These are phyloP conservation scores for Scytalidium lignicola DNA, from an alignment of 2,329 filamentous ascomycete species.

Conservation along the genomic window DNA sequence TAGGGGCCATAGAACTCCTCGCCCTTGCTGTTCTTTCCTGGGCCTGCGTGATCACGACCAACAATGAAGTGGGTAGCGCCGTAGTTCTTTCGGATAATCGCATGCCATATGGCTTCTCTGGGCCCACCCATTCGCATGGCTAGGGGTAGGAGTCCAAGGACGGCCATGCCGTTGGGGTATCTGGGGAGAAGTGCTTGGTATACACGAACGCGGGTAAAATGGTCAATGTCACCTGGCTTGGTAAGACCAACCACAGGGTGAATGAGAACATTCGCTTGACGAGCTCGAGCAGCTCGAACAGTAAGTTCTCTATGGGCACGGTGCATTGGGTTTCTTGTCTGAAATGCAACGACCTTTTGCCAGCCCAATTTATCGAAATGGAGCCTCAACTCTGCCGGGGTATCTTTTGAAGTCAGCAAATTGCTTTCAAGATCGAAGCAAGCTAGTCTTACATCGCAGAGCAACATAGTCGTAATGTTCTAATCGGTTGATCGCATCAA, in stretches of 20 bases:
- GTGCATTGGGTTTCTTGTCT: slow-evolving; percentile 99
- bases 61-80: slow-evolving; percentile 99
- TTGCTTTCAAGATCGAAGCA: neutral
- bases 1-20: slow-evolving; percentile 98
- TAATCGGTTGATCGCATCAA: slow-evolving; percentile 89
- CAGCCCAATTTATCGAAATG: slow-evolving; percentile 99
- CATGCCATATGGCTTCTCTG: slow-evolving; percentile 98
- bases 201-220: slow-evolving; percentile 98
- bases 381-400: slow-evolving; percentile 85
- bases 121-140: slow-evolving; percentile 99
- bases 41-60: slow-evolving; percentile 94
- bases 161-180: slow-evolving; percentile 99
- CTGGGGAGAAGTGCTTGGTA: slow-evolving; percentile 95
- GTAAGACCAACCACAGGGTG: slow-evolving; percentile 97
- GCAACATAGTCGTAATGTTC: slow-evolving; percentile 99
- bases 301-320: slow-evolving; percentile 96
- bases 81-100: slow-evolving; percentile 99
- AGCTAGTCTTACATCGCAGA: slow-evolving; percentile 68
- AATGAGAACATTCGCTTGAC: slow-evolving; percentile 98
- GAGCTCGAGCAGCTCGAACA: slow-evolving; percentile 88
- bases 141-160: slow-evolving; percentile 86
- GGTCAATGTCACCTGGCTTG: slow-evolving; percentile 98
- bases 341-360: slow-evolving; percentile 96
- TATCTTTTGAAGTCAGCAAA: slow-evolving; percentile 49
- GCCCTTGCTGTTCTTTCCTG: slow-evolving; percentile 96